Base-by-base conservation (phyloP, 495 filamentous ascomycete species). In the Aspergillus hancockii region DNA sequence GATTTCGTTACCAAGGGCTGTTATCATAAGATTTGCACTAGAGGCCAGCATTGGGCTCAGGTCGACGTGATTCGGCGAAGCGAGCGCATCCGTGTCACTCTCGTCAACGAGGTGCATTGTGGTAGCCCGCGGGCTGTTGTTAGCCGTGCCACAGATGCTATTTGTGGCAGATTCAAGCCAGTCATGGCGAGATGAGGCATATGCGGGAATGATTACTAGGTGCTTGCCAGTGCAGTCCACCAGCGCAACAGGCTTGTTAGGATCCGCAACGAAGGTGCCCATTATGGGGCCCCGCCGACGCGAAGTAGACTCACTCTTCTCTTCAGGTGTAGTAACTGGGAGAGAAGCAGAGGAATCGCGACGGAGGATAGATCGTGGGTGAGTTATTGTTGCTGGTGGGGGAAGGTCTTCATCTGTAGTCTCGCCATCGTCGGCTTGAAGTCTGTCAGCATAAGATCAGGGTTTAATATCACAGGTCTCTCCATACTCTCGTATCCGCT, bases 401-500 rank as follows among this genome's bases (percentile, higher is more conserved):
- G 85, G 85, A 7, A 86, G 76, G 54, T 92, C 90, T 75, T 93
- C 90, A 65, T 93, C 90, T 63, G 90, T 93, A 38, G 90, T 93
- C 62, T 92, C 90, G 54, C 90, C 90, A 75, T 84, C 75, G 63
- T 93, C 90, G 69, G 88, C 90, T 93, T 74, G 31, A 65, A 63
- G 54, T 41, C 54, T 45, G 70, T 91, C 83, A 91, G 89, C 73
- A 83, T 63, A 57, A 55, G 38, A 54, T 57, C 50, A 57, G 49
- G 36, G 14, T 57, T 54, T 30, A 34, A 52, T 21, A 41, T 58
- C 32, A 62, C 36, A 57, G 40, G 13, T 46, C 59, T 63, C 61
- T 66, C 61, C 72, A 70, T 75, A 93, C 90, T 87, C 75, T 92
- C 89, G 72, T 92, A 93, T 56, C 89, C 90, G 72, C 90, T 91